These are phyloP conservation scores for Daldinia sp. DNA, from an alignment of 2,329 filamentous ascomycete genomes.

Conservation along the genomic window DNA sequence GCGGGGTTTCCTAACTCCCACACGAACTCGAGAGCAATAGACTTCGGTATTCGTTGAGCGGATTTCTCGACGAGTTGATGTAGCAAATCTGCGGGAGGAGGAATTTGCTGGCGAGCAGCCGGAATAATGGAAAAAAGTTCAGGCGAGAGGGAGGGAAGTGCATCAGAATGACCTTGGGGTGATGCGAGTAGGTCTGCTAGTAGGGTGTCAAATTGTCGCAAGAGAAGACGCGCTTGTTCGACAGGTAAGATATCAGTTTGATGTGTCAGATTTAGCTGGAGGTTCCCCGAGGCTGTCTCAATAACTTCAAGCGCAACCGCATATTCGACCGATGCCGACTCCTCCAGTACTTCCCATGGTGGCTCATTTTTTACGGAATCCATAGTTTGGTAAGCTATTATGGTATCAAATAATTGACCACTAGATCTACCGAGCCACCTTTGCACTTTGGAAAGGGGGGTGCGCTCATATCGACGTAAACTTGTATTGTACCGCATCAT, in stretches of 20 bases:
- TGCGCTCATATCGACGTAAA: constrained; percentile 77
- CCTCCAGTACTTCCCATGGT: constrained; percentile 72
- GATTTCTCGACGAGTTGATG: constrained; percentile 83
- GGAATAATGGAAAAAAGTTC: constrained; percentile 74
- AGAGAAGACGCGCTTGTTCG: constrained; percentile 74
- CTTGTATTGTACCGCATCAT: constrained; percentile 75
- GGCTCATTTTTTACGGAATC: constrained; percentile 42
- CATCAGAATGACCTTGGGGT: constrained; percentile 57
- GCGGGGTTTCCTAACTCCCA: constrained; percentile 63
- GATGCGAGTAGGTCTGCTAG: constrained; percentile 69
- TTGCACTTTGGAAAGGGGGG: constrained; percentile 78
- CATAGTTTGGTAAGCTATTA: constrained; percentile 84
- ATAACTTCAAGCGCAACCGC: constrained; percentile 84
- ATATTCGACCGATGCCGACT: constrained; percentile 80
- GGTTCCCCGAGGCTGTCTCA: constrained; percentile 58
- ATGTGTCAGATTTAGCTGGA: constrained; percentile 76
- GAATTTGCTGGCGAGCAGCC: constrained; percentile 67
- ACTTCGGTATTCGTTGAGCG: constrained; percentile 67
- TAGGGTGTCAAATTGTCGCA: constrained; percentile 77
- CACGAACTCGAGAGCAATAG: constrained; percentile 81
- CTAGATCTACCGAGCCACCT: constrained; percentile 75
- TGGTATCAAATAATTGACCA: constrained; percentile 80
- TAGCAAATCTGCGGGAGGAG: constrained; percentile 70
- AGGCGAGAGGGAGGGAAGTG: constrained; percentile 49
- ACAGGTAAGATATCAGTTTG: constrained; percentile 72